Percentiles rank a stretch among this genome's conserved stretches.
Evolutionary conservation across 2,329 filamentous ascomycete species (phyloP).

Genomic region (Penicillium sp.): DNA sequence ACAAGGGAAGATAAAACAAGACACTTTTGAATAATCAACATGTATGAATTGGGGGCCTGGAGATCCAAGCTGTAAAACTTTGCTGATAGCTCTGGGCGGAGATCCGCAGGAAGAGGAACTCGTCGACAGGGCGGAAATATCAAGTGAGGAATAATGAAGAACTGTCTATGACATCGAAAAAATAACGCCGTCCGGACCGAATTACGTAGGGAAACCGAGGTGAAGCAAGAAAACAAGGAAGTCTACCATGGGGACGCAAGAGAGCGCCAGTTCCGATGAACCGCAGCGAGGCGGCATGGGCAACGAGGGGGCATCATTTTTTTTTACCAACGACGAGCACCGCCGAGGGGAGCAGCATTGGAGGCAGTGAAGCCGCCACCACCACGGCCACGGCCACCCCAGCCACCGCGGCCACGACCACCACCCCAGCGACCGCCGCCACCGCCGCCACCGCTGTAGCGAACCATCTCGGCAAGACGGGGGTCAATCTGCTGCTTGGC

Average conservation of each 20-base stretch:
- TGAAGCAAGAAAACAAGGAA: constrained; percentile 22
- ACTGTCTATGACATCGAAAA: constrained; percentile 42
- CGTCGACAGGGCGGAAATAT: constrained; percentile 9
- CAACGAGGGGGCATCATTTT: background rate
- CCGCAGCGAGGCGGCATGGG: constrained; percentile 16
- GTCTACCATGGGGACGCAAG: constrained; percentile 31
- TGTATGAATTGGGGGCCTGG: constrained; percentile 14
- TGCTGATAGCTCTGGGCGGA: constrained; percentile 8
- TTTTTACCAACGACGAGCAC: constrained; percentile 58
- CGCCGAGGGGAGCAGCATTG: constrained; percentile 60
- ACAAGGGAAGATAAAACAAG: constrained; percentile 1
- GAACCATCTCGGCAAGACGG: constrained; percentile 91
- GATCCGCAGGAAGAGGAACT: constrained; percentile 5
- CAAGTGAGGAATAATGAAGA: constrained; percentile 26
- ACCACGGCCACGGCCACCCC: constrained; percentile 59
- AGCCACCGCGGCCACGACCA: constrained; percentile 62
- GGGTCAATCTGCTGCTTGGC: constrained; percentile 98
- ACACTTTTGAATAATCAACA: constrained; percentile 26
- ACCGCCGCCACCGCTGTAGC: constrained; percentile 83
- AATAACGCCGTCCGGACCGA: constrained; percentile 40
- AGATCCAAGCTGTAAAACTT: constrained; percentile 14
- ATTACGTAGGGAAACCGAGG: constrained; percentile 34
- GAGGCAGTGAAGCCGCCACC: constrained; percentile 58
- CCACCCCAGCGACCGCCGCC: constrained; percentile 62
- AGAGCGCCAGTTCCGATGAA: constrained; percentile 29